These are phyloP conservation scores for Rhizopogon vesiculosus DNA, from an alignment of 768 basidiomycete species.

Conservation along the genomic window DNA sequence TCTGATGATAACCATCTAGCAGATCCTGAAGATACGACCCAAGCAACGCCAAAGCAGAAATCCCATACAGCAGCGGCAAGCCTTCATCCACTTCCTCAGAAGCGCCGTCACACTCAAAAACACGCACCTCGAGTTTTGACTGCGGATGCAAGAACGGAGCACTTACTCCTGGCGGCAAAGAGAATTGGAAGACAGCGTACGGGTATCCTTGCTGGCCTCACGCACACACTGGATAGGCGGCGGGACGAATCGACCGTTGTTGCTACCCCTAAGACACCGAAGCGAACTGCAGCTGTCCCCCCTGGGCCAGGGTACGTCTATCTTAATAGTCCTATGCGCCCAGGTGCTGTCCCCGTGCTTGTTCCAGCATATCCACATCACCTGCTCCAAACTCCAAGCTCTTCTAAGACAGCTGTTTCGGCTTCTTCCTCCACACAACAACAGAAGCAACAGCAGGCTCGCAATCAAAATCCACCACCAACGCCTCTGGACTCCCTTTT, in stretches of 20 bases:
- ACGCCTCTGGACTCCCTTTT: conserved; percentile 58
- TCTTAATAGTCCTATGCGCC: conserved; percentile 19
- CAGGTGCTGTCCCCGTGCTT: conserved; percentile 24
- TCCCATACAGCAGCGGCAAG: conserved; percentile 15
- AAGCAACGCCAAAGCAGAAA: conserved; percentile 19
- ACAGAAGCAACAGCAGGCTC: conserved; percentile 12
- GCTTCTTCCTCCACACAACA: conserved; percentile 15
- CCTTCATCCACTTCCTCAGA: conserved; percentile 10
- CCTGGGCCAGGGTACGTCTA: conserved; percentile 26
- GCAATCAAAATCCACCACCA: conserved; percentile 27
- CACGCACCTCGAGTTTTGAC: conserved; percentile 28
- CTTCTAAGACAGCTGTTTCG: conserved; percentile 26
- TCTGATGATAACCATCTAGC: conserved; percentile 23
- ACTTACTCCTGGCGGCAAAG: conserved; percentile 67
- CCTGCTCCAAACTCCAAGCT: conserved; percentile 26
- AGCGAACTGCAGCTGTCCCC: conserved; percentile 23
- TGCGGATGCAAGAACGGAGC: conserved; percentile 68
- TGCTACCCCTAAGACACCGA: conserved; percentile 22
- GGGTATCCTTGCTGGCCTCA: conserved; percentile 48
- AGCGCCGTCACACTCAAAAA: conserved; percentile 24
- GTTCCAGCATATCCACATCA: conserved; percentile 24
- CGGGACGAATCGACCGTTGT: conserved; percentile 21
- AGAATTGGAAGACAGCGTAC: conserved; percentile 61
- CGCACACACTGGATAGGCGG: conserved; percentile 25
- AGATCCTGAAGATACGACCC: conserved; percentile 15